Conservation (phyloP, 345 rosid genomes). For the Eucalyptus globulus region DNA sequence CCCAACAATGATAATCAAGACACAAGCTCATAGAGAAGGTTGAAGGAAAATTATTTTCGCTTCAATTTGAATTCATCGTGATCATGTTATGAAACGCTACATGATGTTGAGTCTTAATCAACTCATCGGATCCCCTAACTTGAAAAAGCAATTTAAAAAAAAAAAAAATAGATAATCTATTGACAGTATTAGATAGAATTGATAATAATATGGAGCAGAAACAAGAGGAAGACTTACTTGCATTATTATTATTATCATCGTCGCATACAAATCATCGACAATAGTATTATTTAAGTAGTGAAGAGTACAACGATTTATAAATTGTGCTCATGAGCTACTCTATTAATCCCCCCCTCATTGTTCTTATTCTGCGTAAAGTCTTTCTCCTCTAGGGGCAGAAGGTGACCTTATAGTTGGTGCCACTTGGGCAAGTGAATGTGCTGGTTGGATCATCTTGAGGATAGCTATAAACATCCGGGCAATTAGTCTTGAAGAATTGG, state of each 20-base stretch:
- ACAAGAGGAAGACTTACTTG: not conserved
- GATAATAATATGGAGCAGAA: not conserved
- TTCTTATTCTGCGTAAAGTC: not conserved
- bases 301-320: not conserved
- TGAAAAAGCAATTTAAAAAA: not conserved
- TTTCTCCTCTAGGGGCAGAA: slow-evolving; percentile 7
- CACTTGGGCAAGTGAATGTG: slow-evolving; percentile 13
- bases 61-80: not conserved
- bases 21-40: not conserved
- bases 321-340: not conserved
- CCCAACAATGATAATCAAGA: not conserved
- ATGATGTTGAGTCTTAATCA: not conserved
- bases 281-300: not conserved
- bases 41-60: not conserved
- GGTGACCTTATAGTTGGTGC: slow-evolving; percentile 15
- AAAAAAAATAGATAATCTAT: not conserved
- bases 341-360: not conserved
- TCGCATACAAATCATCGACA: not conserved
- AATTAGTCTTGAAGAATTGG: slow-evolving; percentile 1
- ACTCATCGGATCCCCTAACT: fast-evolving
- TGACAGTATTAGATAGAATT: not conserved
- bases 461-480: slow-evolving; percentile 9
- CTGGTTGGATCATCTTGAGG: slow-evolving; percentile 11
- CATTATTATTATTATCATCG: not conserved
- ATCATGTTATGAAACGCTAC: not conserved